Evolutionary conservation across 805 yeast species (phyloP).

Genomic region (Komagataella mondaviorum): DNA sequence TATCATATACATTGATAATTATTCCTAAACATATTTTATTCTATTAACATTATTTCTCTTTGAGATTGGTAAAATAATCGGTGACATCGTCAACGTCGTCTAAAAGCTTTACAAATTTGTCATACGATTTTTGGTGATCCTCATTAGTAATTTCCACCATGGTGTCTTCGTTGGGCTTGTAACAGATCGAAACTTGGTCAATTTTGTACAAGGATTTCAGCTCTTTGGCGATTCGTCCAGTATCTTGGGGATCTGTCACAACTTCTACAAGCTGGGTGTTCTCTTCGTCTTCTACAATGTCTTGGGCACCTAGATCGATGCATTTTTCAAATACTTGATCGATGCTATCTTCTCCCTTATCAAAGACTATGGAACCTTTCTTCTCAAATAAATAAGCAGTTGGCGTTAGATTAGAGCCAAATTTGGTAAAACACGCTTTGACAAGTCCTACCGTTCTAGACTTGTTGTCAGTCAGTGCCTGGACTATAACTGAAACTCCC

Average conservation of each 20-base stretch:
- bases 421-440: constrained; percentile 60
- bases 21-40: background rate
- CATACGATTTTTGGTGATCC: constrained; percentile 35
- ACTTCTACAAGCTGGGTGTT: constrained; percentile 30
- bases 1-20: background rate
- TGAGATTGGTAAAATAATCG: constrained; percentile 58
- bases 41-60: background rate
- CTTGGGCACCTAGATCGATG: constrained; percentile 70
- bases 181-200: constrained; percentile 60
- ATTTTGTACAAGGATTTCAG: constrained; percentile 46
- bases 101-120: constrained; percentile 43
- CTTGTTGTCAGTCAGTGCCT: constrained; percentile 82
- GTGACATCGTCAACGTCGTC: constrained; percentile 81
- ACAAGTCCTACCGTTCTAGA: constrained; percentile 68
- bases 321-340: constrained; percentile 68
- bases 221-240: constrained; percentile 45
- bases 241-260: constrained; percentile 49
- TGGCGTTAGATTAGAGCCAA: constrained; percentile 61
- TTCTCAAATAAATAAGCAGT: constrained; percentile 66
- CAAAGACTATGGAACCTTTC: constrained; percentile 58
- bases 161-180: constrained; percentile 48
- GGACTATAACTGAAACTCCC: constrained; percentile 76
- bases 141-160: constrained; percentile 38
- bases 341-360: constrained; percentile 23
- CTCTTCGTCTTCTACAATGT: constrained; percentile 44